phyloP scores from a whole-genome alignment of 768 basidiomycete species.

The Serendipita sp. region DNA sequence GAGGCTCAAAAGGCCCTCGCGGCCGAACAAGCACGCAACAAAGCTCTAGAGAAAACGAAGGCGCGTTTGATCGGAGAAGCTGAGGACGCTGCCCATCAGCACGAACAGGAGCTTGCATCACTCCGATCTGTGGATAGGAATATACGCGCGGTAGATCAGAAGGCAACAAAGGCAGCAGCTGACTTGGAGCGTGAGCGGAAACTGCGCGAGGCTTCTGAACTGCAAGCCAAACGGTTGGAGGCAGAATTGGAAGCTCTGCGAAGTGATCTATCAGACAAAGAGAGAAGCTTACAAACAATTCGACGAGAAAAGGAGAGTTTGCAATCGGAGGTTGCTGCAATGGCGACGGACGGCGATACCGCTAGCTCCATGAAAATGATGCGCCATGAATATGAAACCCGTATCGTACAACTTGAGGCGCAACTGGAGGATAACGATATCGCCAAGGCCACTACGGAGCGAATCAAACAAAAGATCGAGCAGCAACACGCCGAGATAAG shows the following conservation, averaged over 20 bases:
- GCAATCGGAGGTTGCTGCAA: constrained; percentile 47
- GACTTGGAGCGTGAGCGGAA: constrained; percentile 54
- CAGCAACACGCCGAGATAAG: constrained; percentile 59
- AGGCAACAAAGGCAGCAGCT: constrained; percentile 34
- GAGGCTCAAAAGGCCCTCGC: constrained; percentile 67
- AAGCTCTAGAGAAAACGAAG: constrained; percentile 75
- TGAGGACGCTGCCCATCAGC: constrained; percentile 65
- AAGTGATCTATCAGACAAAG: constrained; percentile 39
- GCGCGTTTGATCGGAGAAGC: constrained; percentile 56
- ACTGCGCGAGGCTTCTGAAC: constrained; percentile 47
- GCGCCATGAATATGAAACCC: constrained; percentile 46
- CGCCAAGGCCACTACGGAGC: constrained; percentile 31
- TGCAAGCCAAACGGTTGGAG: constrained; percentile 42
- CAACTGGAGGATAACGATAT: constrained; percentile 42
- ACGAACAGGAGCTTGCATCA: constrained; percentile 50
- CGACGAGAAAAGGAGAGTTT: constrained; percentile 49
- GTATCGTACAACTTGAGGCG: constrained; percentile 44
- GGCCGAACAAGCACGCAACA: constrained; percentile 57
- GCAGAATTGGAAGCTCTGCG: constrained; percentile 39
- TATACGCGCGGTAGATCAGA: constrained; percentile 43
- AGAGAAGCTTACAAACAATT: constrained; percentile 33
- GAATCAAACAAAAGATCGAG: constrained; percentile 45
- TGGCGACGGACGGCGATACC: constrained; percentile 44
- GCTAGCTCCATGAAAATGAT: constrained; percentile 39
- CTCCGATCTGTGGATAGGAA: constrained; percentile 56